Evolutionary conservation across 306 rosid genomes (phyloP).

Genomic region (Herpetospermum pedunculosum): DNA sequence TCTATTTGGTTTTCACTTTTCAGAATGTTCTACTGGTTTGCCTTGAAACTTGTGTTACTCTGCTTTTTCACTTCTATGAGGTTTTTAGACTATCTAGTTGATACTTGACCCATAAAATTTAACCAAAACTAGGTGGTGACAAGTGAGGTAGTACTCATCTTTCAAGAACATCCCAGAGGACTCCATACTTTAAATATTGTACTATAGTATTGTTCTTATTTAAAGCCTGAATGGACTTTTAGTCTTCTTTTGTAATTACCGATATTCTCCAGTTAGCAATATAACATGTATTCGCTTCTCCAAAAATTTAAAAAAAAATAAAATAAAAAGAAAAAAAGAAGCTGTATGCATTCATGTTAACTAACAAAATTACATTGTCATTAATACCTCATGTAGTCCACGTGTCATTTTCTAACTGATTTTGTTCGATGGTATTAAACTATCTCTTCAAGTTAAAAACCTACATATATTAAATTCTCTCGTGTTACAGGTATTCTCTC

Average conservation of each 20-base stretch:
- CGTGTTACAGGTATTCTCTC: constrained; percentile 74
- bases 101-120: background rate
- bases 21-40: background rate
- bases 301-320: too few relatives aligned
- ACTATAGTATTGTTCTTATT: background rate
- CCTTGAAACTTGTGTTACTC: background rate
- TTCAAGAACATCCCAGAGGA: background rate
- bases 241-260: background rate
- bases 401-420: background rate
- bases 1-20: constrained; percentile 11
- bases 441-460: background rate
- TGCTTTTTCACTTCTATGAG: background rate
- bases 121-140: background rate
- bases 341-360: background rate
- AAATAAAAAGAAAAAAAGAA: background rate
- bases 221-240: background rate
- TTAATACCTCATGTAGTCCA: background rate
- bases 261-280: background rate
- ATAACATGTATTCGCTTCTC: background rate
- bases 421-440: too few relatives aligned
- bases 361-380: background rate
- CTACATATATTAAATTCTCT: background rate
- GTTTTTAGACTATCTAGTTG: background rate
- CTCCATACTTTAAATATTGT: background rate
- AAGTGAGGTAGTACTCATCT: background rate